phyloP scores from a whole-genome alignment of 1,284 basidiomycete species.

The Irpex sp. region DNA sequence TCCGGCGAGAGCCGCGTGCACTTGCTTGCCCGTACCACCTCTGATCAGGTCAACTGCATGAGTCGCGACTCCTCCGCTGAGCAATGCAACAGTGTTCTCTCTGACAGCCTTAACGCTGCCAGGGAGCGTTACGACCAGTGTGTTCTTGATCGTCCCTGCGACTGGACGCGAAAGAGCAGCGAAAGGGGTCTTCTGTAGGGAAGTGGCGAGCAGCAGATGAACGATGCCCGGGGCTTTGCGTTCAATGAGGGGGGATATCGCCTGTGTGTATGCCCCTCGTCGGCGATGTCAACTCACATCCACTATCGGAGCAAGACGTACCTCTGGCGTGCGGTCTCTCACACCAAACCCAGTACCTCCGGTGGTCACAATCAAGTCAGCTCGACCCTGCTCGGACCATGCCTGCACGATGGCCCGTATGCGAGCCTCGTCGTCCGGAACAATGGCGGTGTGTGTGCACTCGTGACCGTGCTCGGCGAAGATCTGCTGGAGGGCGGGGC shows the following conservation, averaged over 20 bases:
- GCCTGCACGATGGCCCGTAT: slow-evolving; percentile 45
- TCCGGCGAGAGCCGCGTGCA: slow-evolving; percentile 40
- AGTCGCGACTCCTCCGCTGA: slow-evolving; percentile 48
- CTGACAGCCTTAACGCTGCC: slow-evolving; percentile 81
- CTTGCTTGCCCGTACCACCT: slow-evolving; percentile 59
- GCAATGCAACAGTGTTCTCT: slow-evolving; percentile 66
- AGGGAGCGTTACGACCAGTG: slow-evolving; percentile 75
- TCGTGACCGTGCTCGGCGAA: slow-evolving; percentile 37
- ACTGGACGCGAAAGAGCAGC: slow-evolving; percentile 80
- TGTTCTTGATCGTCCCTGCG: slow-evolving; percentile 64
- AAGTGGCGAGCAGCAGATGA: slow-evolving; percentile 65
- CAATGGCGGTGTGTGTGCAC: slow-evolving; percentile 32
- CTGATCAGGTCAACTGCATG: slow-evolving; percentile 75
- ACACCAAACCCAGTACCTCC: slow-evolving; percentile 85
- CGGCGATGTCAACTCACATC: background rate
- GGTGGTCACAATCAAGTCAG: slow-evolving; percentile 76
- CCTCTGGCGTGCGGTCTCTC: slow-evolving; percentile 79
- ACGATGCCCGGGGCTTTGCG: slow-evolving; percentile 76
- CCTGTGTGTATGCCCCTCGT: slow-evolving; percentile 35
- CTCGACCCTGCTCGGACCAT: slow-evolving; percentile 38
- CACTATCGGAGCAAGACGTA: slow-evolving; percentile 23
- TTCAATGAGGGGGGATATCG: slow-evolving; percentile 65
- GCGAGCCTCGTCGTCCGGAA: slow-evolving; percentile 55
- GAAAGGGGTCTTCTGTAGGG: slow-evolving; percentile 70
- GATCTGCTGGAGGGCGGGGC: slow-evolving; percentile 53